Evolutionary conservation across 768 basidiomycete genomes (phyloP).

Genomic region (Tylopilus cervinicoccineus): DNA sequence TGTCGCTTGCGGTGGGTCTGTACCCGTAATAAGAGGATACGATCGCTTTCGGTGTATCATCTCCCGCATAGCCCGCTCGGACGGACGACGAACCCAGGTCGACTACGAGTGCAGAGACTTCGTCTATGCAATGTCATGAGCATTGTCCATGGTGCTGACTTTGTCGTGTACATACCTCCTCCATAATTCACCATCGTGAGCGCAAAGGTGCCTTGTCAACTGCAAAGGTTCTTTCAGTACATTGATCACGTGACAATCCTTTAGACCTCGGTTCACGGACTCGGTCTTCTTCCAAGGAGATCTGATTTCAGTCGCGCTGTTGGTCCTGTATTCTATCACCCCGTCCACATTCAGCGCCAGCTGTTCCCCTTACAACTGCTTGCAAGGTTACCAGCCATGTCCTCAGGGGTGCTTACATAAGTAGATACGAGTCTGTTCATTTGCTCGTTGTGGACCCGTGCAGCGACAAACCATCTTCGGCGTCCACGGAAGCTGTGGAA

Average conservation of each 20-base stretch:
- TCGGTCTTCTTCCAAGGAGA: too few species aligned
- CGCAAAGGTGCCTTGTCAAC: too few species aligned
- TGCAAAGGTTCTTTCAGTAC: background rate
- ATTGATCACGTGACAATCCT: background rate
- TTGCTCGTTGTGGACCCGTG: background rate
- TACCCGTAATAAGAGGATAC: conserved; percentile 89
- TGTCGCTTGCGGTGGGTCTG: conserved; percentile 36
- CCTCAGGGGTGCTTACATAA: conserved; percentile 18
- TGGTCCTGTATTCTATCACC: too few species aligned
- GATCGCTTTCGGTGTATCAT: conserved; percentile 91
- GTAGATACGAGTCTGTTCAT: background rate
- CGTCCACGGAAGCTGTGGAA: conserved; percentile 30
- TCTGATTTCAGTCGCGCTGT: too few species aligned
- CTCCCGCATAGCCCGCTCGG: conserved; percentile 95
- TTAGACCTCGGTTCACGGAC: too few species aligned
- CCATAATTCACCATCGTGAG: conserved; percentile 76
- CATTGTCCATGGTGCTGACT: background rate
- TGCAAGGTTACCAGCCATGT: background rate
- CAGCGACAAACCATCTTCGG: background rate
- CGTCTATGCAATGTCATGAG: conserved; percentile 51
- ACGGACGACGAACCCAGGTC: conserved; percentile 90
- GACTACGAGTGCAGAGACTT: conserved; percentile 94
- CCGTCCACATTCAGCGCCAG: too few species aligned
- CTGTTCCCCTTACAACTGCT: too few species aligned
- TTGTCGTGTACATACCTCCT: conserved; percentile 54